Evolutionary conservation across 1,284 basidiomycete genomes (phyloP).

Genomic region (Leccinum pachyderme): DNA sequence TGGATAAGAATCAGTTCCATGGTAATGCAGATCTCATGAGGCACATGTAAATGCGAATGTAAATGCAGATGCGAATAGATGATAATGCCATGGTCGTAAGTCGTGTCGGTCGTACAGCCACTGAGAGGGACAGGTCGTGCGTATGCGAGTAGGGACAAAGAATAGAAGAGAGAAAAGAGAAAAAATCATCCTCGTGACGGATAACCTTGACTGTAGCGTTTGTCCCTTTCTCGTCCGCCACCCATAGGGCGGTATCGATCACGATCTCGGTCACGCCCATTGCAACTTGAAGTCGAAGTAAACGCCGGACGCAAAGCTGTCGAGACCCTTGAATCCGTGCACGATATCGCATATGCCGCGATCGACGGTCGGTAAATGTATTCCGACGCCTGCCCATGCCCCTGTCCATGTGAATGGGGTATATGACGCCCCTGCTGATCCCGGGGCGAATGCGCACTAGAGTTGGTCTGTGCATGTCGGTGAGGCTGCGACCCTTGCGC

Average conservation of each 20-base stretch:
- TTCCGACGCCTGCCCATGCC: constrained; percentile 16
- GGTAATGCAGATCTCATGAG: background rate
- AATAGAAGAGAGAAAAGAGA: background rate
- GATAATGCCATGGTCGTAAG: background rate
- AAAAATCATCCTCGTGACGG: constrained; percentile 11
- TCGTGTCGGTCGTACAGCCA: background rate
- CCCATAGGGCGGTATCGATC: constrained; percentile 15
- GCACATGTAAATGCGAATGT: constrained; percentile 2
- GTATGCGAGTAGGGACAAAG: background rate
- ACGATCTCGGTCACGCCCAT: constrained; percentile 20
- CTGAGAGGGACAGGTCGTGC: background rate
- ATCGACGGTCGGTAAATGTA: constrained; percentile 33
- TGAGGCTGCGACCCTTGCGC: constrained; percentile 11
- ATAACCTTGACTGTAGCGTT: constrained; percentile 13
- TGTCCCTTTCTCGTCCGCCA: constrained; percentile 18
- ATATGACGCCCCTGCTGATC: constrained; percentile 21
- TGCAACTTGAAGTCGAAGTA: constrained; percentile 22
- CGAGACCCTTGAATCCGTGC: constrained; percentile 33
- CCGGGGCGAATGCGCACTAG: constrained; percentile 2
- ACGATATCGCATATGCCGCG: constrained; percentile 31
- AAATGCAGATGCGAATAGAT: background rate
- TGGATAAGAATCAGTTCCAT: constrained; percentile 3
- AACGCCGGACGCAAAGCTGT: constrained; percentile 32
- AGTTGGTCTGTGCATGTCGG: constrained; percentile 8
- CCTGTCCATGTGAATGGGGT: constrained; percentile 4